Base-by-base conservation (phyloP, 306 rosid species). In the Abrus pulchellus region DNA sequence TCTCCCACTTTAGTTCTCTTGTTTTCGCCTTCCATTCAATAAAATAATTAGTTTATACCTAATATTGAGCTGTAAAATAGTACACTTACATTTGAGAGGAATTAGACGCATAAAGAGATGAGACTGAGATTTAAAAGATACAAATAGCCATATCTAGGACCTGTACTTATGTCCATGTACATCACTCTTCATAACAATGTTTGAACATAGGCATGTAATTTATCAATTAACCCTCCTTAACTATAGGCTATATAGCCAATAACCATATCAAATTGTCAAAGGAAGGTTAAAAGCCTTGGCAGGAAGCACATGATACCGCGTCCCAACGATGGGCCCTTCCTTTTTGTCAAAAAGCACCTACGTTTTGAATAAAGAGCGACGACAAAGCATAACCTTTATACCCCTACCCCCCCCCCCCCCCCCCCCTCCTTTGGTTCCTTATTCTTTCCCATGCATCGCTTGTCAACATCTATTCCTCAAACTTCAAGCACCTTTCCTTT, bases 301-400 rank as follows among this genome's bases (percentile, higher is more conserved):
- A 63, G 75, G 83, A 84, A 80, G 92, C 87, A 92, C 94, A 83
- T 76, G 97, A 92, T 92, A 85, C 94, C 53, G 50, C 60, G 62
- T 71, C 89, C 76, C 34, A 76, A 29, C 68, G 41, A 5, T 72
- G 93, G 77, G 57, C 76, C 87, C 82, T 30, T 43, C 83, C 84
- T 65, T 83, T 88, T 78, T 74, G 86, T 84, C 84, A 86, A 90
- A 80, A 88, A 90, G 90, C 85, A 75, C 28, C 60, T 86, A 68
- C 89, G 79, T 90, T 88, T 92, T 90, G 74, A 85, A 86, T 86
- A 90, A 88, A 90, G 94, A 81, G 55, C 3, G 1, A 76, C 12
- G 77, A 88, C 81, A 88, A 83, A 88, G 93, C 93, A 92, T 88
- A 84, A 43, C 47, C 90, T 89, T 91, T 81, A 85, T 83, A 67